Evolutionary conservation across 2,329 filamentous ascomycete species (phyloP), one percentile per base, ranked within the genome.

Genomic region (Cladosporium oxysporum): DNA sequence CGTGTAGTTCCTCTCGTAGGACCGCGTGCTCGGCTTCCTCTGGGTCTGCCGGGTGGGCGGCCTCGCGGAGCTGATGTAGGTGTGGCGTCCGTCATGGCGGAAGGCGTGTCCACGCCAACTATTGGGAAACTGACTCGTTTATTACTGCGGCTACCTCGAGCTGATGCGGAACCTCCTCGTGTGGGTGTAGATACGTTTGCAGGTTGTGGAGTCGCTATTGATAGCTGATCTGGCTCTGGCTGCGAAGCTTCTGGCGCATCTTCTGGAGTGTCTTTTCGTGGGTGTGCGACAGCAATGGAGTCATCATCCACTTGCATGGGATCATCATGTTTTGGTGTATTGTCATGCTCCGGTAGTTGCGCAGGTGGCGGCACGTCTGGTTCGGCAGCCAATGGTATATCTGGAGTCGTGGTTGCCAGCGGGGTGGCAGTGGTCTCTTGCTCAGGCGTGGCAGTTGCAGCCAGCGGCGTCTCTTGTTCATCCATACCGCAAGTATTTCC

Each of bases 11-110:
- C 55, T 55, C 58, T 65, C 21, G 63, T 60, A 14, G 58, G 55
- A 53, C 63, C 63, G 33, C 63, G 63, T n/a, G 63, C 58, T 55
- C 58, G 33, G 44, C 63, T 65, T 6, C 63, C 63, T 59, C 63
- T 50, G 33, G 63, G 63, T 41, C 63, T 50, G 18, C 63, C 63
- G 12, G 58, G 55, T 31, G 63, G 63, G 11, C 61, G 50, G 26
- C 61, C 61, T 63, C 61, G 61, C 10, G 50, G 50, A 33, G 61
- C 61, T 16, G 61, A 63, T 63, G 61, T 57, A 18, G 61, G 61
- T 26, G 61, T 63, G 35, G 61, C 61, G 50, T 63, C 61, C 28
- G 61, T 57, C 47, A 52, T 52, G 14, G 59, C 26, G 11, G 21
- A 18, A 28, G 61, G 61, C 10, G 61, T 63, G 35, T 63, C 61